Base-by-base conservation (phyloP, 1,139 yeast genomes). In the Yueomyces sp. region DNA sequence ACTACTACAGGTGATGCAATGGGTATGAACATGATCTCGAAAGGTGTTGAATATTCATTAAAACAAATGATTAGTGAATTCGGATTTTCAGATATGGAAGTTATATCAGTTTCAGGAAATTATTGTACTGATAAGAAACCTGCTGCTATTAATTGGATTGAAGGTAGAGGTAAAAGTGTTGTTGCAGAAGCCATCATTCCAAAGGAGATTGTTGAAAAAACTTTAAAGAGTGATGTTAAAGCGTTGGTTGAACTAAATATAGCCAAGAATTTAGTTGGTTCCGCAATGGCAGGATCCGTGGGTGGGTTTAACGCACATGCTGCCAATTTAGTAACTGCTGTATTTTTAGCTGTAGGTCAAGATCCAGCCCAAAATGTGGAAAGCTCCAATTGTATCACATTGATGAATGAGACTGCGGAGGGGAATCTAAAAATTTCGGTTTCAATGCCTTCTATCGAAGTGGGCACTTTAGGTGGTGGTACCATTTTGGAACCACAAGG, bases 1-100 rank as follows among this genome's bases (percentile, higher is more conserved):
- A 91, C 99, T 29, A 87, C 96, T 37, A 91, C 99, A 34, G 99
- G 99, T 64, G 99, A 91, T 69, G 98, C 98, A 25, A 91, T 91
- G 99, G 99, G 98, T 52, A 91, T 91, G 99, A 91, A 91, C 62
- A 93, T 91, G 99, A 93, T 91, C 51, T 91, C 98, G 32, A 91
- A 91, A 66, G 99, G 98, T 63, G 96, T 86, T 42, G 99, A 93
- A 63, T 72, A 70, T 62, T 76, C 96, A 2, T 74, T 91, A 59
- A 78, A 79, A 52, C 78, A 73, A 61, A 87, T 91, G 96, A 77
- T 74, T 41, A 86, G 82, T 57, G 87, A 81, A 55, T 81, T 82
- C 61, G 97, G 96, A 2, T 91, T 91, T 77, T 78, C 75, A 12
- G 98, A 91, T 66, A 91, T 91, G 99, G 78, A 75, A 48, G 76